Evolutionary conservation across 1,284 basidiomycete species (phyloP).

Genomic region (Naganishia albida): DNA sequence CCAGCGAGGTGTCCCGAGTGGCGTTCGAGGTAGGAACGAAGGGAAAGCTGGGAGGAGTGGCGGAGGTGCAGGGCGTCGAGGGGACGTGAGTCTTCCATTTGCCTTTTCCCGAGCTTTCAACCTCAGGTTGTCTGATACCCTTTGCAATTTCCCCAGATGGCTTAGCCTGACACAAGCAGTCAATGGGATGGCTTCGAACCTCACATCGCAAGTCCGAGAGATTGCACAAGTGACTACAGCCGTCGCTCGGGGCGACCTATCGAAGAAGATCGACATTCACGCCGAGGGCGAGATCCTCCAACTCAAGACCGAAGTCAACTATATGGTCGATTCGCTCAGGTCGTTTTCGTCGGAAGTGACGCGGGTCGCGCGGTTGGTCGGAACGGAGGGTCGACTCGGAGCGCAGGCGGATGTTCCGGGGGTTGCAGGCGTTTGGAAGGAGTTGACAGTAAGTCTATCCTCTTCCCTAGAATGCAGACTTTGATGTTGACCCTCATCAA

Average conservation of each 20-base stretch:
- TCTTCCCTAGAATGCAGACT: no score
- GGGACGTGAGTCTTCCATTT: slow-evolving; percentile 55
- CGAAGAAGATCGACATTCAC: slow-evolving; percentile 87
- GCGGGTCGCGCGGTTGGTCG: slow-evolving; percentile 85
- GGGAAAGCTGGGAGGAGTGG: slow-evolving; percentile 90
- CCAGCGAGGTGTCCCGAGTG: slow-evolving; percentile 91
- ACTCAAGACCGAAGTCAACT: slow-evolving; percentile 64
- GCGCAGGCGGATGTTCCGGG: slow-evolving; percentile 86
- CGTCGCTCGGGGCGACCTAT: slow-evolving; percentile 88
- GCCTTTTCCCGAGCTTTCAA: no score
- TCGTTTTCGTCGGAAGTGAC: slow-evolving; percentile 66
- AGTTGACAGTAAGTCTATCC: slow-evolving; percentile 9
- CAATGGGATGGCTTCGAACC: slow-evolving; percentile 56
- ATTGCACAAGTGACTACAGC: slow-evolving; percentile 97
- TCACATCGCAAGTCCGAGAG: slow-evolving; percentile 95
- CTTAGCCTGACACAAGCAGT: slow-evolving; percentile 11
- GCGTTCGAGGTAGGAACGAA: slow-evolving; percentile 88
- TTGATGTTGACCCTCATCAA: no score
- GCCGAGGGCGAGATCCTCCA: slow-evolving; percentile 97
- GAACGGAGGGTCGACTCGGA: slow-evolving; percentile 92
- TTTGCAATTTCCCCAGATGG: neutral
- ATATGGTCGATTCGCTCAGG: slow-evolving; percentile 44
- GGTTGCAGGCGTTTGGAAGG: slow-evolving; percentile 88
- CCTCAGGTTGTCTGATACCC: no score
- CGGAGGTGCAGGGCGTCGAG: slow-evolving; percentile 85